A percentile compares a stretch with the other conserved stretches of the same genome.
phyloP scores from a whole-genome alignment of 768 basidiomycete species.

The Kwoniella sp. region DNA sequence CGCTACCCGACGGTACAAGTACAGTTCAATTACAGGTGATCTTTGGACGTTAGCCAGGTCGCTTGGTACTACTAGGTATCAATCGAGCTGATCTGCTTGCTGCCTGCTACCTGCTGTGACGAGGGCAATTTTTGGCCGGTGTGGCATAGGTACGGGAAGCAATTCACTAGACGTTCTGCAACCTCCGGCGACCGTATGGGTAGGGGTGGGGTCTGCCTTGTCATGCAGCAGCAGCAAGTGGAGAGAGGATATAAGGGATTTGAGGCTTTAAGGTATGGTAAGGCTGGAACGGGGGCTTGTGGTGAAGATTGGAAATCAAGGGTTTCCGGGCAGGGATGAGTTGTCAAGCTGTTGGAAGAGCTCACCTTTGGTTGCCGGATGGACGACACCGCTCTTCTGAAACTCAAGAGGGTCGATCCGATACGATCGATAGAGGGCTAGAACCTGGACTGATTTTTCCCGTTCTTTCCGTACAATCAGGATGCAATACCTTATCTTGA shows the following conservation, averaged over 20 bases:
- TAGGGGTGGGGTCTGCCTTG: no score
- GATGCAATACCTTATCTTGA: no score
- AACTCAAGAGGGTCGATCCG: not conserved
- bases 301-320: constrained; percentile 12
- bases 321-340: constrained; percentile 1
- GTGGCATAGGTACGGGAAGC: constrained; percentile 1
- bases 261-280: not conserved
- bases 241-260: not conserved
- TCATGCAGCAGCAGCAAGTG: not conserved
- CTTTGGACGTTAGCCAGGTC: not conserved
- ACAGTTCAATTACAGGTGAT: no score
- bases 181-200: no score
- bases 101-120: no score
- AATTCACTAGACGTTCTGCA: no score
- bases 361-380: not conserved
- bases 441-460: not conserved
- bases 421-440: not conserved
- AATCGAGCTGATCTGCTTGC: not conserved
- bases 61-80: not conserved
- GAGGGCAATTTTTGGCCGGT: not conserved
- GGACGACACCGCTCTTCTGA: not conserved
- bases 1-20: no score
- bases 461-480: not conserved
- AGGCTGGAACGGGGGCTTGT: not conserved
- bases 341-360: not conserved